Evolutionary conservation across 768 basidiomycete species (phyloP), one percentile per base, ranked within the genome.

Genomic region (Coprinopsis marcescibilis): DNA sequence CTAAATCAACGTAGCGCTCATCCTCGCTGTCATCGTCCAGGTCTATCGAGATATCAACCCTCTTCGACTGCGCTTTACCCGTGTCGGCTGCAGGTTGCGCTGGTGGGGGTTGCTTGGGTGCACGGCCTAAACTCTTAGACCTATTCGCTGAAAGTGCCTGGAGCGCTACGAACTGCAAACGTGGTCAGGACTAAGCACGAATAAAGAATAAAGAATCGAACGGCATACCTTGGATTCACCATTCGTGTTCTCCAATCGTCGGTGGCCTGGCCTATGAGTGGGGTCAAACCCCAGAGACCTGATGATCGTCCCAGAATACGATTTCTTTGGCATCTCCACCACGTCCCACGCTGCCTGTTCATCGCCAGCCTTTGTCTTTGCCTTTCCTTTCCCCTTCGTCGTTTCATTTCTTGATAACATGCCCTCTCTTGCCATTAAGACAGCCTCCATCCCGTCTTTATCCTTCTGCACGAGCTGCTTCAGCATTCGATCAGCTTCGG

Each of bases 221-320:
- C 25, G 21, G 12, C 67, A 21, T 33, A 85, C 87, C 76, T 89
- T 85, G 49, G 74, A 72, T 60, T 77, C 72, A 17, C 74, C 61
- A 10, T 64, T 67, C 7, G 62, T 56, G 38, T 73, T 66, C 27
- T 68, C 66, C 19, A 52, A 54, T 48, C 68, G 69, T 32, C 66
- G 64, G 32, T 69, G 72, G 1, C 79, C 78, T 34, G 67, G 61
- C 56, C 80, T 82, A 6, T 70, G 57, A 2, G 80, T 77, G 20
- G 89, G 89, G 63, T 92, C 86, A 49, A 91, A 92, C 1, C 89
- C 89, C 2, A 92, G 68, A 3, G 75, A 69, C 57, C 82, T 82
- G 57, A 92, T 78, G 19, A 85, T 61, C 41, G 69, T 68, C 0
- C 83, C 80, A 30, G 82, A 81, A 60, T 84, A 91, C 1, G 77